phyloP scores from a whole-genome alignment of 768 basidiomycete genomes.

The Tricholoma flavovirens region DNA sequence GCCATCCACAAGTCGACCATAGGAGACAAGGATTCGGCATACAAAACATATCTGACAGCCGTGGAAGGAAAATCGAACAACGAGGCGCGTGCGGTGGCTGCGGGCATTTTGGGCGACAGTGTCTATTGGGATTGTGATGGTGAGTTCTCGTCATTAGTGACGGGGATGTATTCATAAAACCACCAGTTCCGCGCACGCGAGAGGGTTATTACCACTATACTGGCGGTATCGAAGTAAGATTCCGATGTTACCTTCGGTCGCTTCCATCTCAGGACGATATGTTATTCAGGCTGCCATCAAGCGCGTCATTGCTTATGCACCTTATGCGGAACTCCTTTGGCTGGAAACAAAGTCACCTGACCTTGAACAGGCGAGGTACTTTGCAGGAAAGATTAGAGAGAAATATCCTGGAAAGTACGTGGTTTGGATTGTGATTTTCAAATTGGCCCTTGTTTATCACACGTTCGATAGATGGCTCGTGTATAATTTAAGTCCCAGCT shows the following conservation, averaged over 20 bases:
- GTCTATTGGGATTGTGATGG: conserved; percentile 91
- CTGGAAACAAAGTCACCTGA: conserved; percentile 89
- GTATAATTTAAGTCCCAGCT: conserved; percentile 91
- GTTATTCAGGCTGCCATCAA: conserved; percentile 62
- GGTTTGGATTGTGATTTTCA: not conserved
- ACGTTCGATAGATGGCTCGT: conserved; percentile 63
- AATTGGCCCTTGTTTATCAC: not conserved
- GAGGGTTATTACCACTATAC: conserved; percentile 91
- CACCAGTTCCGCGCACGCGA: conserved; percentile 72
- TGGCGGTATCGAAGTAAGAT: conserved; percentile 62
- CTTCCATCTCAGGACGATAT: conserved; percentile 2
- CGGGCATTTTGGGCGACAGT: conserved; percentile 60
- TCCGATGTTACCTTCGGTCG: not conserved
- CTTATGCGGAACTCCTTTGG: conserved; percentile 88
- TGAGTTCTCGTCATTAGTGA: conserved; percentile 30
- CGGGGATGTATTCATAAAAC: not conserved
- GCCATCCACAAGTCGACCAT: conserved; percentile 48
- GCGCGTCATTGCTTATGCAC: conserved; percentile 73
- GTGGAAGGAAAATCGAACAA: conserved; percentile 62
- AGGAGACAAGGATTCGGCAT: conserved; percentile 48
- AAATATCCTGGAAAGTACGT: conserved; percentile 67
- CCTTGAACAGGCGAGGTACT: conserved; percentile 69
- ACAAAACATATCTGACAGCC: conserved; percentile 53
- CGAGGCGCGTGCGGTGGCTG: conserved; percentile 69
- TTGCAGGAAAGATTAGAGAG: conserved; percentile 70